These are phyloP conservation scores for Spirogloea muscicola DNA, from an alignment of 139 green algal genomes.

Conservation along the genomic window DNA sequence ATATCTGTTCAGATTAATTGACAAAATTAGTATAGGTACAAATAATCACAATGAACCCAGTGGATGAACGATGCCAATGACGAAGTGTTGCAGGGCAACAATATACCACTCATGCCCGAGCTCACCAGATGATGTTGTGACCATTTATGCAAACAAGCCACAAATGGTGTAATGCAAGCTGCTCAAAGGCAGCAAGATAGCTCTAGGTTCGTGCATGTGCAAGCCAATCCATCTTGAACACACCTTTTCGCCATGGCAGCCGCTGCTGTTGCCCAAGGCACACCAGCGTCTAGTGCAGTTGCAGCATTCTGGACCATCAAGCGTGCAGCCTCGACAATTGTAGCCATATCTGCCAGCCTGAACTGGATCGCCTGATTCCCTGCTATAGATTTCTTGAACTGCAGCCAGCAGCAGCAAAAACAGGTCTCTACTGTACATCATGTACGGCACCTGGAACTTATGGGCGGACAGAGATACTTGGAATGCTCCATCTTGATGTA, in stretches of 20 bases:
- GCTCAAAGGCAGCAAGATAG: background rate
- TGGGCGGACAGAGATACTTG: background rate
- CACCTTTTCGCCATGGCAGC: conserved; percentile 75
- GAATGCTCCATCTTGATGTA: background rate
- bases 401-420: conserved; percentile 45
- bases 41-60: background rate
- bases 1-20: conserved; percentile 43
- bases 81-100: too few relatives aligned
- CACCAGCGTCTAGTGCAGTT: conserved; percentile 52
- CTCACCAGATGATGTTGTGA: background rate
- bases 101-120: background rate
- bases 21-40: background rate
- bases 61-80: too few relatives aligned
- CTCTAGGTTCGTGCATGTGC: background rate
- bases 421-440: too few relatives aligned
- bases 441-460: too few relatives aligned
- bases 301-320: conserved; percentile 62
- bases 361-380: conserved; percentile 72
- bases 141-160: background rate
- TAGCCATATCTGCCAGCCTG: conserved; percentile 77
- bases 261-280: conserved; percentile 53
- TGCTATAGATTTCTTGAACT: conserved; percentile 63
- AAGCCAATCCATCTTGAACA: background rate
- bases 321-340: conserved; percentile 59
- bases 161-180: background rate